Base-by-base conservation (phyloP, 2,329 filamentous ascomycete species). In the Epichloe brachyelytri region DNA sequence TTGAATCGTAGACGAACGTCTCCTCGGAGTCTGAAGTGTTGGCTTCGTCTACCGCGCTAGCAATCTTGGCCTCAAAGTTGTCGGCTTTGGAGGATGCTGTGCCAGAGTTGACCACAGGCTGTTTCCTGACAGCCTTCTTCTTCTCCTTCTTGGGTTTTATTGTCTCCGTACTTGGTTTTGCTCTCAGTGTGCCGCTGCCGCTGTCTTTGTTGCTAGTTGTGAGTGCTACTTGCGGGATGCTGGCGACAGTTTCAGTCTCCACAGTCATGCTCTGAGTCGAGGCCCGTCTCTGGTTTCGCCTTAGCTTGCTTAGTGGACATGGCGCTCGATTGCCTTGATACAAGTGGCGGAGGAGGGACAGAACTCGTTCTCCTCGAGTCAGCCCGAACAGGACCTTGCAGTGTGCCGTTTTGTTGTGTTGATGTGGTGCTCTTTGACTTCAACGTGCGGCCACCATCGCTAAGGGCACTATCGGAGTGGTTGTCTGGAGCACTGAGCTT, bases 1-100 rank as follows among this genome's bases (percentile, higher is more conserved):
- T 98, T 26, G 93, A 97, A 67, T 98, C 93, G 69, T 98, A 98
- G 15, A 98, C 93, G 67, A 97, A 98, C 0, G 93, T 97, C 68
- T 97, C 93, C 62, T 96, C 93, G 1, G 91, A 97, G 65, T 98
- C 93, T 6, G 91, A 96, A 12, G 91, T 95, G 66, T 96, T 87
- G 43, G 88, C 89, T 66, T 97, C 90, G 64, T 97, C 91, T 49
- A 98, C 89, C 8, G 91, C 91, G 65, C 84, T 96, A 48, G 91
- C 91, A 58, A 98, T 89, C 64, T 95, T 95, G 58, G 90, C 89
- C 71, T 97, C 93, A 65, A 98, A 98, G 48, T 97, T 89, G 68
- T 98, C 93, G 63, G 93, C 91, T 72, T 97, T 97, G 54, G 90
- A 95, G 15, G 89, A 93, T 54, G 84, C 88, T 83, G 76, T 39